A percentile compares a stretch with the other conserved stretches of the same genome.
Conservation (phyloP, 495 filamentous ascomycete genomes). For the Astrothelium subdiscretum region DNA sequence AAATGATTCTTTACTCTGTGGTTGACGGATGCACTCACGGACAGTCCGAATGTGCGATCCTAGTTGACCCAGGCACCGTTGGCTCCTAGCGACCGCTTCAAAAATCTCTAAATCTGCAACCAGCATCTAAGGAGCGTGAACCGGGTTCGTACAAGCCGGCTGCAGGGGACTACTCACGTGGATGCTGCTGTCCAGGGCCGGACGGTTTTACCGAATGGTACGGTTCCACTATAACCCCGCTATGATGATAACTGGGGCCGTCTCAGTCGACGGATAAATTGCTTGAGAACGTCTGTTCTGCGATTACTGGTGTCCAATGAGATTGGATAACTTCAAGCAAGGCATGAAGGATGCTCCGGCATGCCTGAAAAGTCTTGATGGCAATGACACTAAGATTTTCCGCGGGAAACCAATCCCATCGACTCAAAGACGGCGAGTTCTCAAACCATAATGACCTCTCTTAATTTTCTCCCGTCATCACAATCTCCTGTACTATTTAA, state of each 20-base stretch:
- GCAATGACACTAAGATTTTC: not conserved
- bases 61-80: too few relatives aligned
- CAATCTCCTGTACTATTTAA: too few relatives aligned
- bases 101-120: too few relatives aligned
- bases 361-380: not conserved
- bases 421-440: not conserved
- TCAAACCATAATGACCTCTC: not conserved
- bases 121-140: too few relatives aligned
- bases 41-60: too few relatives aligned
- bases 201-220: not conserved
- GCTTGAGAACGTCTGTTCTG: not conserved
- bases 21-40: too few relatives aligned
- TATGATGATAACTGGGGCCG: not conserved
- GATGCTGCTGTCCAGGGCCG: too few relatives aligned
- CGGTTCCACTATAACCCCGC: not conserved
- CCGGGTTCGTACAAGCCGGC: too few relatives aligned
- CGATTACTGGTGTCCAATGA: not conserved
- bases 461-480: too few relatives aligned
- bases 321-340: not conserved
- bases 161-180: too few relatives aligned
- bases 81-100: too few relatives aligned
- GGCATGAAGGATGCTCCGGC: not conserved
- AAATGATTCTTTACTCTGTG: too few relatives aligned
- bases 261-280: not conserved
- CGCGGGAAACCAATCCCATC: not conserved